Percentiles rank a stretch among this genome's conserved stretches.
These are phyloP conservation scores for Alloascoidea hylecoeti DNA, from an alignment of 805 yeast genomes.

Conservation along the genomic window DNA sequence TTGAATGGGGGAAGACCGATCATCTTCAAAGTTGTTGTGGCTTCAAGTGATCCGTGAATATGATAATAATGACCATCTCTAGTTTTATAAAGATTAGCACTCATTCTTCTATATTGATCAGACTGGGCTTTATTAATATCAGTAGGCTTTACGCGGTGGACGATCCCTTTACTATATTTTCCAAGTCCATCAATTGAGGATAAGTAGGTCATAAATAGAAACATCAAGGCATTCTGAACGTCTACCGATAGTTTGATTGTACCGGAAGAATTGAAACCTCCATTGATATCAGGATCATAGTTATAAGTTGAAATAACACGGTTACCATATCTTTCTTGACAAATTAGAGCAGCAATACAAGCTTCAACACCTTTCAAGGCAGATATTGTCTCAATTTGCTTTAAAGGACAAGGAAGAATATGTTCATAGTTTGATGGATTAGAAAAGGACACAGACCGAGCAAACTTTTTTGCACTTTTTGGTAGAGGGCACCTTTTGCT, in stretches of 20 bases:
- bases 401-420: slow-evolving; percentile 16
- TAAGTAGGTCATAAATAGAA: slow-evolving; percentile 18
- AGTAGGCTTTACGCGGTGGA: slow-evolving; percentile 9
- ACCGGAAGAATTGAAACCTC: no score
- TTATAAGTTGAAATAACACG: slow-evolving; percentile 3
- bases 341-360: slow-evolving; percentile 10
- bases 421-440: slow-evolving; percentile 6
- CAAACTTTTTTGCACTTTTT: slow-evolving; percentile 5
- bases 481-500: slow-evolving; percentile 7
- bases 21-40: slow-evolving; percentile 18
- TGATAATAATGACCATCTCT: slow-evolving; percentile 17
- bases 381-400: slow-evolving; percentile 13
- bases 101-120: slow-evolving; percentile 16
- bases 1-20: slow-evolving; percentile 17
- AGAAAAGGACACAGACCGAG: slow-evolving; percentile 5
- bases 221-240: slow-evolving; percentile 17
- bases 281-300: slow-evolving; percentile 7
- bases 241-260: no score
- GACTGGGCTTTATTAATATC: slow-evolving; percentile 15
- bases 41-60: slow-evolving; percentile 20
- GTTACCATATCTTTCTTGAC: slow-evolving; percentile 9
- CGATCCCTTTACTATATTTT: slow-evolving; percentile 13
- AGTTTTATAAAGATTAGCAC: slow-evolving; percentile 20
- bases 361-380: slow-evolving; percentile 16
- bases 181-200: slow-evolving; percentile 18